A percentile compares a stretch with the other conserved stretches of the same genome.
Evolutionary conservation across 345 rosid species (phyloP).

Genomic region (Eucalyptus tenuipes): DNA sequence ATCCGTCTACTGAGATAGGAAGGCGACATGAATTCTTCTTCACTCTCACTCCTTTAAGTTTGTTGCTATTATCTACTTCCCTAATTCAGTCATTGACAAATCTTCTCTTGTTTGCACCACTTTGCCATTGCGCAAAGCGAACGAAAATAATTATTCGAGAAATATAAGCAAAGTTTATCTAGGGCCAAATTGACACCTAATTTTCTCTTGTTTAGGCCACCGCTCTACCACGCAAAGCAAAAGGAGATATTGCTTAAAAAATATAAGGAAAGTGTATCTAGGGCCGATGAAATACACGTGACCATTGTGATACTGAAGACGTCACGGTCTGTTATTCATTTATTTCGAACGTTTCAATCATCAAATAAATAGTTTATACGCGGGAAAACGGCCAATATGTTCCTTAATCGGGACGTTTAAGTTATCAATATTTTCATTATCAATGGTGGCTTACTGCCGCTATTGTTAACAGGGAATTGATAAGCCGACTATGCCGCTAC

Average conservation of each 20-base stretch:
- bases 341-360: background rate
- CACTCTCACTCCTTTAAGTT: too few relatives aligned
- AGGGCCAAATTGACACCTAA: background rate
- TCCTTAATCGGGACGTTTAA: background rate
- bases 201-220: background rate
- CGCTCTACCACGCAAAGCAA: background rate
- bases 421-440: background rate
- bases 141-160: background rate
- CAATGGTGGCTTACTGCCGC: background rate
- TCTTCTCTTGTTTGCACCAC: too few relatives aligned
- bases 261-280: background rate
- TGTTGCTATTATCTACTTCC: too few relatives aligned
- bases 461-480: background rate
- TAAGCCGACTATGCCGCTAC: background rate
- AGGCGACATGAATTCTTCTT: too few relatives aligned
- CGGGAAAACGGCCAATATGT: background rate
- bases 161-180: too few relatives aligned
- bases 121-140: background rate
- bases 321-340: rapidly evolving
- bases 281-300: rapidly evolving
- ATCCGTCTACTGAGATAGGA: too few relatives aligned
- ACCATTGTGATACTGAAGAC: background rate
- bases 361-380: background rate
- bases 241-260: background rate
- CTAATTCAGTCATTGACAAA: too few relatives aligned